Base-by-base conservation (phyloP, 1,284 basidiomycete species). In the Sanguinoderma infundibulare region DNA sequence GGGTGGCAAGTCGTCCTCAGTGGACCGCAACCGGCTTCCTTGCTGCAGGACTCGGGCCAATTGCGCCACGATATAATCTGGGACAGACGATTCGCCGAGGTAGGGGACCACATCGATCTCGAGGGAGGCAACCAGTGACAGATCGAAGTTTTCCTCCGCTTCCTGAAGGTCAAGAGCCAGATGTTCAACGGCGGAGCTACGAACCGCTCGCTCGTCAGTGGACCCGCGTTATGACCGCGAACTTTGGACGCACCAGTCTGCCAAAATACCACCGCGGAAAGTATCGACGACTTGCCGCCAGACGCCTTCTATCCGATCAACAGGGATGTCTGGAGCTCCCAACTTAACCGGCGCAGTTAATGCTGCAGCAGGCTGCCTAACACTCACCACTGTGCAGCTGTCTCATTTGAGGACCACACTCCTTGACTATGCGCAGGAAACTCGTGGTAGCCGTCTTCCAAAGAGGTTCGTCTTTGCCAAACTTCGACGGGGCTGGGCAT, bases 391-490 rank as follows among this genome's bases (percentile, higher is more conserved):
- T 68, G 15, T 76, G 83, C 12, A 89, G 71, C 9, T 67, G 68
- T 62, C 83, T 76, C 44, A 91, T 75, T 61, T 81, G 82, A 38
- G 72, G 64, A 2, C 83, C 80, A 65, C 84, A 85, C 63, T 89
- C 89, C 61, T 86, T 90, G 51, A 92, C 87, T 53, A 91, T 81
- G 15, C 78, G 79, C 66, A 93, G 75, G 73, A 93, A 91, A 69
- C 82, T 86, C 5, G 80, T 85, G 10, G 91, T 90, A 2, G 94
- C 95, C 0, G 93, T 95, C 76, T 95, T 95, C 96, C 95, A 98
- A 8, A 98, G 76, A 0, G 95, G 94, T n/a, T 74, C 77, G 71
- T 95, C 95, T 56, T 91, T 87, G 1, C 92, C 93, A 70, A 87
- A 93, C 72, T 91, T 95, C 46, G 90, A 95, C 0, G 96, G 83